Base-by-base conservation (phyloP, 257 asterid genomes). In the Nicotiana obtusifolia region DNA sequence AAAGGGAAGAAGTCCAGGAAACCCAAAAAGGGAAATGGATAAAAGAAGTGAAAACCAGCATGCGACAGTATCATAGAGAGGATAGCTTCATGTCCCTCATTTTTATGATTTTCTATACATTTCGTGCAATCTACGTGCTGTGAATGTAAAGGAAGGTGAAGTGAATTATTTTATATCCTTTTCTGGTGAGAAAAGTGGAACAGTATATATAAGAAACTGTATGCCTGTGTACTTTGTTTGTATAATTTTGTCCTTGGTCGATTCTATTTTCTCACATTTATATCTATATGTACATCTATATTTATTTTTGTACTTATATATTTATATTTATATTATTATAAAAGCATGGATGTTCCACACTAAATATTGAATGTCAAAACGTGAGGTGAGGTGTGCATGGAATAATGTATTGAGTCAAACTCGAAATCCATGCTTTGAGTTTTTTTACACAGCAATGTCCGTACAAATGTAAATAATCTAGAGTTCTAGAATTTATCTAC, bases 1-100 rank as follows among this genome's bases (percentile, higher is more conserved):
- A 14, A 84, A 81, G 66, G 79, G 79, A 64, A 80, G 17, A 37
- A 86, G 73, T 65, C 77, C 33, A 83, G 64, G 2, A 78, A 80
- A 0, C 77, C 79, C 1, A 86, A 71, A n/a, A 68, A n/a, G 31
- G 64, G 3, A n/a, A 33, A 76, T 59, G 56, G 75, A 5, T 37
- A 68, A 2, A 71, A 14, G 60, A 13, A 22, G 14, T 41, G 14
- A 22, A 65, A 66, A 17, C 0, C 9, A 37, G 11, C n/a, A 68
- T 68, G 77, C 78, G 41, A 44, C 78, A 71, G 13, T 71, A 5
- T 17, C 7, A 13, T 44, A 0, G 17, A 15, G 13, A 8, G 24
- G 19, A 31, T 16, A 66, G 75, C 22, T 17, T 7, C 35, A 31
- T 14, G 3, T 14, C 4, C 0, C 54, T 35, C 17, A 4, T 2